A percentile compares a stretch with the other conserved stretches of the same genome.
phyloP scores from a whole-genome alignment of 2,329 filamentous ascomycete species.

The Mollisiaceae sp. region DNA sequence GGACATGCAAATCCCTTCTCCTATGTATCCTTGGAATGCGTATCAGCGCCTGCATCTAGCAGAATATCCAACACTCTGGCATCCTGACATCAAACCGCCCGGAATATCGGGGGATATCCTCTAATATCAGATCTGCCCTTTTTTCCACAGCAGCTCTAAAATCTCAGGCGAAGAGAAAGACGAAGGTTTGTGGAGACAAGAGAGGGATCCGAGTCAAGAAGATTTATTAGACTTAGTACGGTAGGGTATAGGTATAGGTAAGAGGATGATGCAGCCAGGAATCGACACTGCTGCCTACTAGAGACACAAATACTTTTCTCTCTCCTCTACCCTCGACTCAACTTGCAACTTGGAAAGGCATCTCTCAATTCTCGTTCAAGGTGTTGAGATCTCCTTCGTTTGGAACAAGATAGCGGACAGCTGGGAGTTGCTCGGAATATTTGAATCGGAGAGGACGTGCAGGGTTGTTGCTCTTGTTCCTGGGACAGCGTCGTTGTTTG shows the following conservation, averaged over 20 bases:
- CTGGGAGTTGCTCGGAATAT: conserved; percentile 22
- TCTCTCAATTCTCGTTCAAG: too few species aligned
- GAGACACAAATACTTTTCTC: too few species aligned
- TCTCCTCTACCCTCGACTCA: too few species aligned
- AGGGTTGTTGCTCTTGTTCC: not conserved
- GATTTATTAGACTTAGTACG: too few species aligned
- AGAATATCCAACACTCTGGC: conserved; percentile 22
- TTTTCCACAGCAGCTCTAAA: conserved; percentile 21
- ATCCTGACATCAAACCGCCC: conserved; percentile 22
- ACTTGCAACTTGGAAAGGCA: too few species aligned
- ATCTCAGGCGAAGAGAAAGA: not conserved
- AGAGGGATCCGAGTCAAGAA: not conserved
- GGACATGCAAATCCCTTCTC: not conserved
- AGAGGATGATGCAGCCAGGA: too few species aligned
- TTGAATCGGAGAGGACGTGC: not conserved
- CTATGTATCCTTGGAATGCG: conserved; percentile 6
- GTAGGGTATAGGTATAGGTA: too few species aligned
- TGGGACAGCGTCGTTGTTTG: not conserved
- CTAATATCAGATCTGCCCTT: conserved; percentile 24
- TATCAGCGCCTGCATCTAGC: conserved; percentile 25
- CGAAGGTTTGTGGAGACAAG: not conserved
- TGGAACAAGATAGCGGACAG: conserved; percentile 17
- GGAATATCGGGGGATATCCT: conserved; percentile 26
- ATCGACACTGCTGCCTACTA: too few species aligned
- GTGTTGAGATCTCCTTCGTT: too few species aligned